A percentile compares a stretch with the other conserved stretches of the same genome.
Conservation (phyloP, 257 asterid species). For the Solanum acaule region DNA sequence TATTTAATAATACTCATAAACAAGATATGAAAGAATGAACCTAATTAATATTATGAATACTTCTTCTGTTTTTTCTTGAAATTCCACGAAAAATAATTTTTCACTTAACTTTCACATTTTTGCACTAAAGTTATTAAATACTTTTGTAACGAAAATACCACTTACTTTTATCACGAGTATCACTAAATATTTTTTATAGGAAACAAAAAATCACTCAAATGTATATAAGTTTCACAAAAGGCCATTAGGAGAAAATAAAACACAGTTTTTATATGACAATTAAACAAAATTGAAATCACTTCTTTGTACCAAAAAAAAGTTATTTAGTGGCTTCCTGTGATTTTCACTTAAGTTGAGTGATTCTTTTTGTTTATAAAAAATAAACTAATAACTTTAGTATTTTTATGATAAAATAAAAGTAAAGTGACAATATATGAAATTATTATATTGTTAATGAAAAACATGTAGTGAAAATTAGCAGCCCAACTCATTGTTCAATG, state of each 20-base stretch:
- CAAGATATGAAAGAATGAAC: too few species aligned
- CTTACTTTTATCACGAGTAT: not conserved
- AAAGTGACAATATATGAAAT: not conserved
- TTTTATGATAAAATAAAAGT: too few species aligned
- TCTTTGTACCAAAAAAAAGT: not conserved
- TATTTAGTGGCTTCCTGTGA: not conserved
- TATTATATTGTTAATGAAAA: not conserved
- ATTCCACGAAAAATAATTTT: not conserved
- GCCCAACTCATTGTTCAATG: not conserved
- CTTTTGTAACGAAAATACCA: too few species aligned
- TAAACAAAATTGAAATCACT: not conserved
- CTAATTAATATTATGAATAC: not conserved
- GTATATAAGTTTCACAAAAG: not conserved
- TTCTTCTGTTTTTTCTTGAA: not conserved
- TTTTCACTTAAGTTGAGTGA: not conserved
- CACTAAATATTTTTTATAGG: not conserved
- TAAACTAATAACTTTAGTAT: too few species aligned
- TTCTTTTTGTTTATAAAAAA: not conserved
- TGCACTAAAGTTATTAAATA: not conserved
- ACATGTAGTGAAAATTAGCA: not conserved
- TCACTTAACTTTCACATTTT: not conserved
- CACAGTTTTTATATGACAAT: not conserved
- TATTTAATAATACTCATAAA: not conserved
- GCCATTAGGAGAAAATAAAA: not conserved
- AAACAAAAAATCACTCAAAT: not conserved